phyloP scores from a whole-genome alignment of 1,284 basidiomycete species.

The Entoloma clypeatum region DNA sequence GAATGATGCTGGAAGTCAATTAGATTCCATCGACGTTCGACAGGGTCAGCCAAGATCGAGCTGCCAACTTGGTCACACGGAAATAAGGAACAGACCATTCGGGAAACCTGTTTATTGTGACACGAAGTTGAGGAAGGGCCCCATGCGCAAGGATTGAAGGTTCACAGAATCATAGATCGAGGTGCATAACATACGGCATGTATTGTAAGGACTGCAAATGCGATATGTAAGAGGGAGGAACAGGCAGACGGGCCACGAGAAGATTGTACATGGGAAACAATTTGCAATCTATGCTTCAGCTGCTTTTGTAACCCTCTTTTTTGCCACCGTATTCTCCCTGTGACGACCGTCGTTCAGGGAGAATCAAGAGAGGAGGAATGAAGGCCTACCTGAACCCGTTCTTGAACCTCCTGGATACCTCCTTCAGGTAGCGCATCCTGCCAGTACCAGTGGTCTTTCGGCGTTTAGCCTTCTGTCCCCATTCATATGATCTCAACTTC shows the following conservation, averaged over 20 bases:
- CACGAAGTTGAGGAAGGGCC: too few species aligned
- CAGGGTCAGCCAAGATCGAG: too few species aligned
- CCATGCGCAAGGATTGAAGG: too few species aligned
- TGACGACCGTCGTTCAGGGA: constrained; percentile 10
- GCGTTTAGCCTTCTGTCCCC: constrained; percentile 98
- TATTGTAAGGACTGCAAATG: constrained; percentile 15
- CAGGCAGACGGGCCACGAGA: constrained; percentile 4
- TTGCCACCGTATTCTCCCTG: constrained; percentile 80
- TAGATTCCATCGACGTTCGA: too few species aligned
- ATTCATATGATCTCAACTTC: constrained; percentile 95
- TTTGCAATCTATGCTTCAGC: constrained; percentile 44
- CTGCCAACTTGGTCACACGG: too few species aligned
- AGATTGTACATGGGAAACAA: constrained; percentile 2
- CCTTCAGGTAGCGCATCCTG: constrained; percentile 93
- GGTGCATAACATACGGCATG: constrained; percentile 20
- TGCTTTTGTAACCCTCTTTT: constrained; percentile 51
- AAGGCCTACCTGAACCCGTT: constrained; percentile 83
- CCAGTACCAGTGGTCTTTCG: constrained; percentile 99
- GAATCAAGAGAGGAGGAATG: background rate
- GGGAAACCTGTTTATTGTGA: too few species aligned
- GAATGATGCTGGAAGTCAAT: too few species aligned
- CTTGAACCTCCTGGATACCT: constrained; percentile 92
- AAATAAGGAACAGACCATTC: too few species aligned
- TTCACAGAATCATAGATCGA: too few species aligned
- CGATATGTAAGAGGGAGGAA: constrained; percentile 15